Evolutionary conservation across 768 basidiomycete species (phyloP), one percentile per base, ranked within the genome.

Genomic region (Russula compacta): DNA sequence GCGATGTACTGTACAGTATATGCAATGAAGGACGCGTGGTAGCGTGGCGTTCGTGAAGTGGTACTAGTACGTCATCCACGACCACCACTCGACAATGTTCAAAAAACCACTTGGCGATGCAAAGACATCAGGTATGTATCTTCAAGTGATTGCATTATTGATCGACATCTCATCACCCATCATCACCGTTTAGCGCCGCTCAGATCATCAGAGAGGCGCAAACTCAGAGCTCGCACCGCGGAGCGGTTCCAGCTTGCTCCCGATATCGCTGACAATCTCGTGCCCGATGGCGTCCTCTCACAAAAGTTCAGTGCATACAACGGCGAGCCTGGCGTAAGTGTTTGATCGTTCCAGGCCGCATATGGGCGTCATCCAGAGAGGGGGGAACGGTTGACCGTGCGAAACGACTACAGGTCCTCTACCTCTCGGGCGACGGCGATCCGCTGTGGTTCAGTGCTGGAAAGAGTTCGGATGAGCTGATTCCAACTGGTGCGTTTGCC

Each of bases 401-500:
- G 56, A 47, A 44, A 7, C 40, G 46, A 36, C 14, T 11, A 8
- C 61, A 90, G 89, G 75, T 84, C 19, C 77, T 79, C 1, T 90
- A 89, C 71, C 68, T 88, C 17, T 78, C 82, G 8, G 72, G 79
- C 6, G 80, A 82, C 21, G 85, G 86, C 21, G 82, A 87, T 66
- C 90, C 90, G 0, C 72, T 91, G 38, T 92, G 90, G 89, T 88
- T 92, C 65, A 82, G 81, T 0, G 63, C 86, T 17, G 87, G 87
- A 21, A 89, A 86, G 71, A 81, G 77, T 35, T 77, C 79, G 3
- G 82, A 85, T 12, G 82, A 83, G 44, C 74, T 91, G 38, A 81
- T 90, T 47, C 90, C 90, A n/a, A 86, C 87, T 42, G 77, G 81
- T 80, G 50, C 29, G 68, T n/a, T 4, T 36, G n/a, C n/a, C n/a